Evolutionary conservation across 75 land plant species (phyloP).

Genomic region (Larix kaempferi): DNA sequence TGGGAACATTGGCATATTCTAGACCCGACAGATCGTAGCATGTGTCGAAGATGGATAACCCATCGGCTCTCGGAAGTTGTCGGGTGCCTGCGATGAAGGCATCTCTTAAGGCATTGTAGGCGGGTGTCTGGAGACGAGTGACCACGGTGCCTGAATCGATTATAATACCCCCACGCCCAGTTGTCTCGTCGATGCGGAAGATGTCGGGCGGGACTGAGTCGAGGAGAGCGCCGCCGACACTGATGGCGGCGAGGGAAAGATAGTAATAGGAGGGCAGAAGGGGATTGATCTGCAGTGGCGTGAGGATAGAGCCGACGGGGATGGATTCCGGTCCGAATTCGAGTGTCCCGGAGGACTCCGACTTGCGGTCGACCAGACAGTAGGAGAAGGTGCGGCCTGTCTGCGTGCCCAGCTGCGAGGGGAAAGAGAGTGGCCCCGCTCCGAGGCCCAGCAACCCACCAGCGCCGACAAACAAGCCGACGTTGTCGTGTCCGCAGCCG

Average conservation of each 20-base stretch:
- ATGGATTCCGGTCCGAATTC: constrained; percentile 44
- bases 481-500: constrained; percentile 86
- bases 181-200: constrained; percentile 28
- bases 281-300: constrained; percentile 58
- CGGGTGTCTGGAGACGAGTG: constrained; percentile 47
- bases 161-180: constrained; percentile 58
- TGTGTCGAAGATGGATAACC: constrained; percentile 1
- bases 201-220: constrained; percentile 39
- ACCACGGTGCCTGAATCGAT: constrained; percentile 81
- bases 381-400: constrained; percentile 52
- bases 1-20: constrained; percentile 57
- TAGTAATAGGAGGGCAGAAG: constrained; percentile 65
- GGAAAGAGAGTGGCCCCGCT: constrained; percentile 62
- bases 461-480: constrained; percentile 81
- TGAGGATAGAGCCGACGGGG: constrained; percentile 45
- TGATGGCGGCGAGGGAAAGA: constrained; percentile 63
- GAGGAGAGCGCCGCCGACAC: constrained; percentile 56
- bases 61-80: constrained; percentile 15
- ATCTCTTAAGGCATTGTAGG: constrained; percentile 55
- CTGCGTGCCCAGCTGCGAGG: constrained; percentile 53
- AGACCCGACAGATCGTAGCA: constrained; percentile 51
- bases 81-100: constrained; percentile 35
- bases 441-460: constrained; percentile 89
- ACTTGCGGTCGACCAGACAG: constrained; percentile 59
- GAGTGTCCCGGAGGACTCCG: constrained; percentile 27